Evolutionary conservation across 2,329 filamentous ascomycete species (phyloP), one percentile per base, ranked within the genome.

Genomic region (Stenocarpella maydis): DNA sequence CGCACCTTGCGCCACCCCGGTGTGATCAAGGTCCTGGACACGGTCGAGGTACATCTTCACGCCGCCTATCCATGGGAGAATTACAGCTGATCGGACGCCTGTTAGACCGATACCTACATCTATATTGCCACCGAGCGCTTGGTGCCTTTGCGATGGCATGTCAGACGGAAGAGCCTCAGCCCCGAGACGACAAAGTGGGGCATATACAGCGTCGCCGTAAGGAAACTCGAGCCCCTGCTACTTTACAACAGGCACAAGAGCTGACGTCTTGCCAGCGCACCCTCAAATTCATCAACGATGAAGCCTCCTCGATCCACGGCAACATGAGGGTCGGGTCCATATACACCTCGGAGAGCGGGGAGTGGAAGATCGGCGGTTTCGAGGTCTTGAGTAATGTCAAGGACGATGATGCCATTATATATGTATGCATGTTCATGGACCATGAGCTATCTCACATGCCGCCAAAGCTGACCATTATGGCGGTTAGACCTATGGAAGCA

Each of bases 121-220:
- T 98, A 98, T 79, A 94, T 99, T 78, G 94, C 96, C 68, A 98
- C 95, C 28, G 96, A 99, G 82, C 89, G 95, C 73, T 84, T 99
- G 12, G 90, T 91, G 15, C 96, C 96, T 3, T 83, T 99, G 65
- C 89, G 91, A 74, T 98, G 96, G 96, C 91, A 97, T 76, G 91
- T 97, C 55, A 94, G 92, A 82, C 87, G 95, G 74, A 95, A 93
- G 82, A 96, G 93, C 77, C 80, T 98, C 71, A 94, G 90, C 71
- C 91, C 94, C 49, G 96, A 98, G 83, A 98, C 95, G 1, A 89
- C 96, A 58, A 99, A 98, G 88, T 99, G 96, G 96, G 96, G 96
- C 0, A 81, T 99, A 49, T 92, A 94, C 79, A 93, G 90, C 75
- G 84, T 98, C 72, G 94, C 96, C 74, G 92, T 94, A 86, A 53